Conservation (phyloP, 139 green algal genomes). For the Edaphochlamys debaryana region DNA sequence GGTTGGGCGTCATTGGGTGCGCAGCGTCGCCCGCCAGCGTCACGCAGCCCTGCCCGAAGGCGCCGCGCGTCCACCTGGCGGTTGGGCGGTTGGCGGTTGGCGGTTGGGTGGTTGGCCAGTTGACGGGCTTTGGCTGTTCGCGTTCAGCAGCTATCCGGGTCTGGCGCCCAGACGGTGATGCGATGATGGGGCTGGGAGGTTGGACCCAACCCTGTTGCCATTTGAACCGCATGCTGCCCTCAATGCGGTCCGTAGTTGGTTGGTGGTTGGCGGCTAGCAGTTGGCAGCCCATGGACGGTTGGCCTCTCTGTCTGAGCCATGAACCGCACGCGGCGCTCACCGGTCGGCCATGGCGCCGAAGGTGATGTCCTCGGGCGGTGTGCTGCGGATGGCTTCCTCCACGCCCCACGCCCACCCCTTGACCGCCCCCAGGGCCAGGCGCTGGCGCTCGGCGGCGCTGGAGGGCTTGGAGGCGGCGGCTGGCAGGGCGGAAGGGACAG, state of each 20-base stretch:
- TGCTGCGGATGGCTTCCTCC: not conserved
- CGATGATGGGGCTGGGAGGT: not conserved
- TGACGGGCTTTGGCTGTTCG: not conserved
- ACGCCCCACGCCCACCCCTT: conserved; percentile 59
- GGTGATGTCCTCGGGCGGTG: conserved; percentile 21
- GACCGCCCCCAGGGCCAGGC: conserved; percentile 56
- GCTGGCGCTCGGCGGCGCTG: conserved; percentile 24
- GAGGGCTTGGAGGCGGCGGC: not conserved
- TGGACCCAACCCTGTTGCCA: not conserved
- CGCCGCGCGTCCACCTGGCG: conserved; percentile 30
- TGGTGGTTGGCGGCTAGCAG: no score
- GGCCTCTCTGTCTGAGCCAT: no score
- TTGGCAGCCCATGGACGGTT: no score
- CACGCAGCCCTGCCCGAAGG: conserved; percentile 51
- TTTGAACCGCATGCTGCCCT: no score
- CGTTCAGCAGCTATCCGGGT: not conserved
- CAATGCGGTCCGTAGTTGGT: no score
- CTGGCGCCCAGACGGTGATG: not conserved
- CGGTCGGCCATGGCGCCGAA: conserved; percentile 27
- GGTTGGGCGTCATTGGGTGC: conserved; percentile 87
- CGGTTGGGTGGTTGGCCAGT: not conserved
- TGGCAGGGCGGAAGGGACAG: not conserved
- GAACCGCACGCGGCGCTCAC: not conserved
- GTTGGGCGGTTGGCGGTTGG: no score
- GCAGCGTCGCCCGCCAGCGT: conserved; percentile 81